A percentile compares a stretch with the other conserved stretches of the same genome.
phyloP scores from a whole-genome alignment of 306 rosid species.

The Citrullus amarus region DNA sequence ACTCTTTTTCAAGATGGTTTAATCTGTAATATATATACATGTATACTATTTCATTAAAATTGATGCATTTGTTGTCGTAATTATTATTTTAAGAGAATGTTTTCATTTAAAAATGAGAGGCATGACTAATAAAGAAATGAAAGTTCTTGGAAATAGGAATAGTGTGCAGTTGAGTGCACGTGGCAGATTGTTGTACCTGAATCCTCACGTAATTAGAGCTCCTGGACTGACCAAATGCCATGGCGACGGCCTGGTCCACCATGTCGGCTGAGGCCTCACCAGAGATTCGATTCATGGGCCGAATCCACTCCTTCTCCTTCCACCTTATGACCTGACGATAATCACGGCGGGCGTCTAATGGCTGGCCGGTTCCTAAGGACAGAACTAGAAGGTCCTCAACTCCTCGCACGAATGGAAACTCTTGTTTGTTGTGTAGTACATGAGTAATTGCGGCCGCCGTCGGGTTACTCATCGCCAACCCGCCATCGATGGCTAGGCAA shows the following conservation, averaged over 20 bases:
- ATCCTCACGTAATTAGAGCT: conserved; percentile 77
- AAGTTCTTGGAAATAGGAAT: background rate
- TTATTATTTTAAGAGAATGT: background rate
- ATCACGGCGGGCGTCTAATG: conserved; percentile 48
- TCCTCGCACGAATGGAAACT: conserved; percentile 95
- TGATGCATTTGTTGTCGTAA: background rate
- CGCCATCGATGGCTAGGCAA: conserved; percentile 88
- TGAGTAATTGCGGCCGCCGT: conserved; percentile 92
- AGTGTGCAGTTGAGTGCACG: background rate
- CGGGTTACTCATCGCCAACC: conserved; percentile 85
- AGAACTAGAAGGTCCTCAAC: conserved; percentile 89
- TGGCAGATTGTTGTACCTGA: conserved; percentile 48
- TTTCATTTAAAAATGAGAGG: background rate
- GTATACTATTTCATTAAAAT: background rate
- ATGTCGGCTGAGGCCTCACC: conserved; percentile 82
- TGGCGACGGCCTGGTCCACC: conserved; percentile 91
- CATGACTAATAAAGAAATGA: background rate
- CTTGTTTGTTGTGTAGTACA: conserved; percentile 96
- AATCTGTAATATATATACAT: background rate
- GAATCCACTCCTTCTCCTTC: conserved; percentile 90
- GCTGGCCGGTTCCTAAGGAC: conserved; percentile 78
- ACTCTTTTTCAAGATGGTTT: no score
- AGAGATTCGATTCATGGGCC: conserved; percentile 75
- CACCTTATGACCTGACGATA: conserved; percentile 54
- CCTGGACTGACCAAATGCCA: conserved; percentile 76